These are phyloP conservation scores for Schizochytrium sp. DNA, from an alignment of 108 stramenopile species.

Conservation along the genomic window DNA sequence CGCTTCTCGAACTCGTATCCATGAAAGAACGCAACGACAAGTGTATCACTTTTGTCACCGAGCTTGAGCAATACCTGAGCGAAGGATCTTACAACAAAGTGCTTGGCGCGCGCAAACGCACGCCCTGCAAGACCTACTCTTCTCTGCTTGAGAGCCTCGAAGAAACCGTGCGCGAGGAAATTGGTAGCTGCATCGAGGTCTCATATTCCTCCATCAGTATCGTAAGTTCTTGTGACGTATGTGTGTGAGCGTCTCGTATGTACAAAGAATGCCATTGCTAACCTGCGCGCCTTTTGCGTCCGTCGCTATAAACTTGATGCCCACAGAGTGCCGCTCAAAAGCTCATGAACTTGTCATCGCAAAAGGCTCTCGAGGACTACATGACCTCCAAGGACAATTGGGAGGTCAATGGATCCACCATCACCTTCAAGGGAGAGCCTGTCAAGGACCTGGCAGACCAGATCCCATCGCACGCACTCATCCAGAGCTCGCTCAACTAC, in stretches of 20 bases:
- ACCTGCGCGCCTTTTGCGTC: too few species aligned
- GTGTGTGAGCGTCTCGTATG: too few species aligned
- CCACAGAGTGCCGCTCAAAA: neutral
- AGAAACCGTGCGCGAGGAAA: neutral
- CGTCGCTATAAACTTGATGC: neutral
- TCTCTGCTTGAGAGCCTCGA: neutral
- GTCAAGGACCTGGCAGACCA: constrained; percentile 15
- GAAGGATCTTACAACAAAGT: constrained; percentile 9
- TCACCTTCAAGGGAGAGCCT: neutral
- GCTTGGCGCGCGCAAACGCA: neutral
- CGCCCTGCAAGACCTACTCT: neutral
- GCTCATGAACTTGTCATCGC: constrained; percentile 17
- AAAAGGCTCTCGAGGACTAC: neutral
- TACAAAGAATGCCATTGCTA: too few species aligned
- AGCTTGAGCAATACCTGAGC: neutral
- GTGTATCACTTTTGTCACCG: neutral
- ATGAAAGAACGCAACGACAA: constrained; percentile 1
- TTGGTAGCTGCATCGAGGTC: neutral
- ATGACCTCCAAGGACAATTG: neutral
- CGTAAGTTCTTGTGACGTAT: neutral
- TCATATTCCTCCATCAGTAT: neutral
- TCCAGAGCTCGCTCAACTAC: neutral
- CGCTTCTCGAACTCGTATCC: neutral
- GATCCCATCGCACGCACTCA: constrained; percentile 1
- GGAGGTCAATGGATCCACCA: neutral